Evolutionary conservation across 1,284 basidiomycete species (phyloP), one percentile per base, ranked within the genome.

Genomic region (Naganishia sp.): DNA sequence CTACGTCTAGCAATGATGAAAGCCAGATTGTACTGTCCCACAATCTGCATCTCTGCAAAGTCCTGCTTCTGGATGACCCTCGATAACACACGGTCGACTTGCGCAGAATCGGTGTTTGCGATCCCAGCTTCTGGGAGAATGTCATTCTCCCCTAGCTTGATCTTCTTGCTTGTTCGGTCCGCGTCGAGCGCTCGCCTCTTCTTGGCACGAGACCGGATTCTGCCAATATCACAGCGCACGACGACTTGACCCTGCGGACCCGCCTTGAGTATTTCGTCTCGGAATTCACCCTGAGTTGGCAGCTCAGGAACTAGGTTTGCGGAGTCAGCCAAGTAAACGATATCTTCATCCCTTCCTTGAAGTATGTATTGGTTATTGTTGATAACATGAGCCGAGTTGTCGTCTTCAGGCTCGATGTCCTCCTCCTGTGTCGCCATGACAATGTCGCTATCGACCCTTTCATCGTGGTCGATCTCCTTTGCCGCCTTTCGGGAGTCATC

Each of bases 21-120:
- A 0, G 94, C 95, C 47, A 90, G 84, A 73, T 99, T 99, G 79
- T 97, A 99, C 78, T 99, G 96, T 0, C 96, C 96, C 32, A 96
- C 71, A 18, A 97, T 81, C 0, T 88, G 81, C 95, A 99, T 99
- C 11, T 67, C 72, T 5, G 78, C 82, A 75, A 99, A 99, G 79
- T 99, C 95, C 1, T 81, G 76, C 79, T 99, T 98, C 64, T 87
- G 84, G 49, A 99, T 94, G 31, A 92, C 87, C 13, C 94, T 86
- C 5, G 91, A 86, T 2, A 99, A 85, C 0, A 88, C 87, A 47
- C 86, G 85, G 18, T 87, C 87, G 0, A 90, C 92, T 1, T 77
- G 76, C 23, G 84, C 83, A 35, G 88, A 82, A 52, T 87, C 84
- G 2, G 82, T 80, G 53, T 86, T 87, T 0, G 81, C 75, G 0